phyloP scores from a whole-genome alignment of 2,329 filamentous ascomycete species.

The Phialemonium atrogriseum region DNA sequence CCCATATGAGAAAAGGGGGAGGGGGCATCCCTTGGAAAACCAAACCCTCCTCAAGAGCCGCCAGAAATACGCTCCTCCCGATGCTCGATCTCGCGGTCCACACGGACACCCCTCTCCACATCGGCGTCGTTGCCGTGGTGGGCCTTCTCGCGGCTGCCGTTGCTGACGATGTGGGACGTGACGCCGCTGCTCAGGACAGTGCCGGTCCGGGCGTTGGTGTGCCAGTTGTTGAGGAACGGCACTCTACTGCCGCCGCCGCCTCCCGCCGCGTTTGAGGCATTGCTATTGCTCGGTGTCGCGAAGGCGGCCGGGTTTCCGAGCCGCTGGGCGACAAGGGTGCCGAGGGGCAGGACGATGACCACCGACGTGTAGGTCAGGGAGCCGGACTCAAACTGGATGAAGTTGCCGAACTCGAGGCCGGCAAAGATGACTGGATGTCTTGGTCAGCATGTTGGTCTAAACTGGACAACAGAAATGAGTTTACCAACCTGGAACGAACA shows the following conservation, averaged over 20 bases:
- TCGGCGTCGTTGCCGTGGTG: conserved; percentile 3
- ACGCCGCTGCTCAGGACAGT: background rate
- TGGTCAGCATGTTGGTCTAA: background rate
- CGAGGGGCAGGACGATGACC: conserved; percentile 42
- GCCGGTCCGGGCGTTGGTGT: too few relatives aligned
- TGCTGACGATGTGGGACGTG: conserved; percentile 7
- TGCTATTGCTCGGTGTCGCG: conserved; percentile 6
- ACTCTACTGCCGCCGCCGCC: background rate
- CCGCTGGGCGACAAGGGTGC: conserved; percentile 42
- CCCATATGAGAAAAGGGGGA: background rate
- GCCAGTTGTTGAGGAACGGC: conserved; percentile 3
- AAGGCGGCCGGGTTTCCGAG: conserved; percentile 22
- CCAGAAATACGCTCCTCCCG: conserved; percentile 6
- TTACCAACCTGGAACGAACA: conserved; percentile 44
- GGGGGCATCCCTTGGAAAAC: too few relatives aligned
- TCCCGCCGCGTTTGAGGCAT: conserved; percentile 2
- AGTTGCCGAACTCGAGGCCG: conserved; percentile 33
- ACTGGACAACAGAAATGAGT: background rate
- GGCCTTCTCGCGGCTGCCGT: conserved; percentile 5
- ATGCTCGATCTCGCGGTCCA: conserved; percentile 12
- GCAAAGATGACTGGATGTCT: conserved; percentile 38
- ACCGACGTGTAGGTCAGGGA: conserved; percentile 42
- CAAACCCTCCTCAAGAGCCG: too few relatives aligned
- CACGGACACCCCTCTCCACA: conserved; percentile 8
- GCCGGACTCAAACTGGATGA: conserved; percentile 37